Base-by-base conservation (phyloP, 1,284 basidiomycete genomes). In the Amylostereum areolatum region DNA sequence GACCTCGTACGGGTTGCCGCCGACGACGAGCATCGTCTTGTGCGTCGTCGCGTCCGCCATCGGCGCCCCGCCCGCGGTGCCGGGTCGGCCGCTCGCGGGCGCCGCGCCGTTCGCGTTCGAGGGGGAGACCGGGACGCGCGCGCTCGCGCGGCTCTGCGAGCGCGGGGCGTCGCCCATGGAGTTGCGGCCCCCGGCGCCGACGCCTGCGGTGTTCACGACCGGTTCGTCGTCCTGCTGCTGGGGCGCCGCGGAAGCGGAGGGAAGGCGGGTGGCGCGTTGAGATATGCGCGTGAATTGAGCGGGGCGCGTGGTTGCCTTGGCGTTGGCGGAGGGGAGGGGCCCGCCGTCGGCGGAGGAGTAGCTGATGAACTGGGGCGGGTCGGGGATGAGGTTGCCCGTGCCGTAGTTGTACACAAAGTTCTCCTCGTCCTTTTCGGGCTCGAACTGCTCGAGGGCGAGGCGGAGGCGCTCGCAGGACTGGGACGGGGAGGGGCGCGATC, bases 391-490 rank as follows among this genome's bases (percentile, higher is more conserved):
- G 58, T 79, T 80, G 34, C 92, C 92, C 3, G 92, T 96, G 2
- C 88, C 89, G 62, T 91, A 92, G 55, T 86, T 82, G 40, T 78
- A 76, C 11, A 94, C 89, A 60, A 95, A 94, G 63, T 80, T 81
- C 59, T 92, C 83, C 76, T 91, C 85, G 59, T 95, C 92, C 52
- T 79, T 81, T 37, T 85, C 84, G 0, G 87, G 78, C 58, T 94
- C 91, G 61, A 93, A 79, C 54, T 84, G 81, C 66, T 95, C 92
- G 28, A 94, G 76, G 8, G 87, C 76, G 31, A 92, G 75, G 45
- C 94, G 79, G 45, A 94, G 75, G 45, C 85, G 80, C 68, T 97
- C 94, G 66, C 94, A 96, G 2, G 91, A 91, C 93, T 96, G 54
- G 7, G 41, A 37, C 39, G 45, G 37, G n/a, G 36, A 30, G 39